Evolutionary conservation across 352 stramenopile genomes (phyloP).

Genomic region (Phytophthora uliginosa): DNA sequence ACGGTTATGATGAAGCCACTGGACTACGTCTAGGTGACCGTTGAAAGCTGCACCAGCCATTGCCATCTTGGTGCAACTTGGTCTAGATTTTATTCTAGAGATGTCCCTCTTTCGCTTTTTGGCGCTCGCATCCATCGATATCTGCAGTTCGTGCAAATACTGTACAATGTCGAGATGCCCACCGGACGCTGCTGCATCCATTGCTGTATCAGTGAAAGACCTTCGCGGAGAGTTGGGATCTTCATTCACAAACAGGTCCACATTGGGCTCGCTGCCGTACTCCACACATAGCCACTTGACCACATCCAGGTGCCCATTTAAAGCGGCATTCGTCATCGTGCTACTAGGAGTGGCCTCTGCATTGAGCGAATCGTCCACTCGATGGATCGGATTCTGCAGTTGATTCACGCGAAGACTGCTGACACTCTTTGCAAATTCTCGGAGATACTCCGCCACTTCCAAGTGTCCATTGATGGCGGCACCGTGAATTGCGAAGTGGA

Average conservation of each 20-base stretch:
- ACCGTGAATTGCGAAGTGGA: constrained; percentile 2
- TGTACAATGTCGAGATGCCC: constrained; percentile 1
- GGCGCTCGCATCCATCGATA: neutral
- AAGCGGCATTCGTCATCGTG: constrained; percentile 3
- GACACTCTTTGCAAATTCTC: neutral
- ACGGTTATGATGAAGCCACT: constrained; percentile 7
- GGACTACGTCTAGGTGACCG: constrained; percentile 4
- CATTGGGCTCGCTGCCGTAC: neutral
- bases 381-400: neutral
- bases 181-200: neutral
- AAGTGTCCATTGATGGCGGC: neutral
- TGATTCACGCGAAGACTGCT: neutral
- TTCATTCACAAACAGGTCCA: neutral
- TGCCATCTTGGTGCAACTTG: neutral
- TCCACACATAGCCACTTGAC: constrained; percentile 11
- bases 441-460: neutral
- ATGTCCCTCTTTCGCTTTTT: neutral
- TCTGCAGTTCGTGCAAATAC: constrained; percentile 2
- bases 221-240: too few relatives aligned
- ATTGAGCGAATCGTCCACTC: neutral
- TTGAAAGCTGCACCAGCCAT: constrained; percentile 1
- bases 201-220: neutral
- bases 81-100: neutral
- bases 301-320: neutral
- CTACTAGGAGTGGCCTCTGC: neutral